Conservation (phyloP, 108 stramenopile species). For the Heterococcus sp. region DNA sequence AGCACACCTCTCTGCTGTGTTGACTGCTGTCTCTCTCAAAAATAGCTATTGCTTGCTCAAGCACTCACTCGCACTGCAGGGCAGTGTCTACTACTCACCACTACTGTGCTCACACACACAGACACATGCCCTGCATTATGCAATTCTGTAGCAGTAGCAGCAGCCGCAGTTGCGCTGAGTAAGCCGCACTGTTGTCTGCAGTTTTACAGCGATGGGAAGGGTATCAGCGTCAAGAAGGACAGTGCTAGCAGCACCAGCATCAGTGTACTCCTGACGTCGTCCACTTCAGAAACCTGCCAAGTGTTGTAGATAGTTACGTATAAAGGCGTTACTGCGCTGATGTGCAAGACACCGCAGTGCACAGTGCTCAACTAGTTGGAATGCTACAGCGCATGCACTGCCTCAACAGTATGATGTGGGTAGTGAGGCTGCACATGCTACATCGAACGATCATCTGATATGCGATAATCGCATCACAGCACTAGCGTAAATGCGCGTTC, state of each 20-base stretch:
- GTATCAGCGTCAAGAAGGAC: slow-evolving; percentile 19
- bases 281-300: slow-evolving; percentile 23
- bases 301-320: neutral
- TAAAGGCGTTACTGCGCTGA: neutral
- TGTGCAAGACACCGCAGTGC: neutral
- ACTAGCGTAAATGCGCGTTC: neutral
- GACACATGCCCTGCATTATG: too few species aligned
- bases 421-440: neutral
- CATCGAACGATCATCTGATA: too few species aligned
- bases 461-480: neutral
- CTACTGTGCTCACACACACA: too few species aligned
- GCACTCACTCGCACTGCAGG: too few species aligned
- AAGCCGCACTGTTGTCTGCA: too few species aligned
- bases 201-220: slow-evolving; percentile 13
- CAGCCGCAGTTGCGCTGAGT: too few species aligned
- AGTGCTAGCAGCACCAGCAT: neutral
- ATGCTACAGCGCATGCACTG: neutral
- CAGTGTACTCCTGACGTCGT: slow-evolving; percentile 2
- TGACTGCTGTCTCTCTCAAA: too few species aligned
- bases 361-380: neutral
- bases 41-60: too few species aligned
- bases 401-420: neutral
- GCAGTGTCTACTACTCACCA: too few species aligned
- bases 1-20: too few species aligned
- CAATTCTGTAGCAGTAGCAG: too few species aligned